A percentile compares a stretch with the other conserved stretches of the same genome.
These are phyloP conservation scores for Taphrina flavorubra DNA, from an alignment of 1,139 yeast genomes.

Conservation along the genomic window DNA sequence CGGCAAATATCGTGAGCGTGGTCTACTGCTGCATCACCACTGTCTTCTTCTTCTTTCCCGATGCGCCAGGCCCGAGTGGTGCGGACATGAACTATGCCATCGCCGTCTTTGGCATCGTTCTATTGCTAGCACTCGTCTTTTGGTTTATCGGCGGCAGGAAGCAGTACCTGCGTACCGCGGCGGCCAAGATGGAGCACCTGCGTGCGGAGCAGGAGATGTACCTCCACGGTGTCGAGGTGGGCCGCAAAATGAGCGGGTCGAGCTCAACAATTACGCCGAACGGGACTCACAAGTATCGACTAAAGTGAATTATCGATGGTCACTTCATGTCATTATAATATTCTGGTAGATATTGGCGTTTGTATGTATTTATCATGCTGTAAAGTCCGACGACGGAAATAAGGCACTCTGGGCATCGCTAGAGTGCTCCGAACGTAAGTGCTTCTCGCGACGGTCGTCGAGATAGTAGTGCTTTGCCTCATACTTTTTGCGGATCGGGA, in stretches of 20 bases:
- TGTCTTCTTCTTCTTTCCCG: constrained; percentile 47
- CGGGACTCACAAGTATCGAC: not conserved
- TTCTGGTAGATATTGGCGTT: not conserved
- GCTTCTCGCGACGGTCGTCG: too few relatives aligned
- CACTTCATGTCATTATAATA: too few relatives aligned
- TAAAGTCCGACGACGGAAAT: not conserved
- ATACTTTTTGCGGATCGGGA: constrained; percentile 6
- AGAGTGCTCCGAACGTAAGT: not conserved
- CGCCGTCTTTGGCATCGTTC: constrained; percentile 53
- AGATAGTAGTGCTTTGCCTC: not conserved
- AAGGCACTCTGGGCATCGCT: not conserved
- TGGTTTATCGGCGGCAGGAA: constrained; percentile 32
- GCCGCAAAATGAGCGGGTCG: constrained; percentile 1
- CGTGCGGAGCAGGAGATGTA: constrained; percentile 27
- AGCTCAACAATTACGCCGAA: not conserved
- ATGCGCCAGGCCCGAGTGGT: constrained; percentile 43
- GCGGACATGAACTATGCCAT: constrained; percentile 65
- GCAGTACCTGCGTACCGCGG: constrained; percentile 26
- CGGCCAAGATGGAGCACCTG: constrained; percentile 23
- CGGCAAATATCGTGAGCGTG: constrained; percentile 31
- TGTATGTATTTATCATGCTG: not conserved
- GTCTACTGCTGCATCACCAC: constrained; percentile 56
- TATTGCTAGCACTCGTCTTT: constrained; percentile 15
- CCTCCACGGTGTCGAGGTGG: constrained; percentile 25
- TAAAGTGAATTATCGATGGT: not conserved